Percentiles rank a stretch among this genome's conserved stretches.
Conservation (phyloP, 257 asterid species). For the Primulina huaijiensis region DNA sequence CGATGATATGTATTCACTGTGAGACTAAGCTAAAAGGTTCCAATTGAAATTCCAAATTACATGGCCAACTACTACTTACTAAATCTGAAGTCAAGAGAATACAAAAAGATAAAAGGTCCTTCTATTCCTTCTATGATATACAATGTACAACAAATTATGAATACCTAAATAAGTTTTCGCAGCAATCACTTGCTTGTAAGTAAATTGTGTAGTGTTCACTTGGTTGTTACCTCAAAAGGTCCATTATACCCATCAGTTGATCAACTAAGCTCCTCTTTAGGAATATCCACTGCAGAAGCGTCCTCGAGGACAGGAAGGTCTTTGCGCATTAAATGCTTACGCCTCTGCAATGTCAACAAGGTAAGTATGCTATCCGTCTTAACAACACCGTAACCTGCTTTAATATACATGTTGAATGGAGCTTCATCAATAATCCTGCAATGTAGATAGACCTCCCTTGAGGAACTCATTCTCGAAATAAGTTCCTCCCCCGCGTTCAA, state of each 20-base stretch:
- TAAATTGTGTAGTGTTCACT: neutral
- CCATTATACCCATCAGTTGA: constrained; percentile 26
- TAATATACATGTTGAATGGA: constrained; percentile 76
- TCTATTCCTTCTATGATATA: constrained; percentile 24
- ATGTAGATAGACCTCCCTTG: constrained; percentile 76
- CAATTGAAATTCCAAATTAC: neutral
- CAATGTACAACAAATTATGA: constrained; percentile 33
- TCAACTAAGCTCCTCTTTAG: constrained; percentile 35
- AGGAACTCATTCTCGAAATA: constrained; percentile 63
- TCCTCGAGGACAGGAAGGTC: constrained; percentile 47
- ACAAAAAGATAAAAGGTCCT: constrained; percentile 11
- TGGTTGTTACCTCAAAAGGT: constrained; percentile 36
- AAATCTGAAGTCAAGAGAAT: constrained; percentile 14
- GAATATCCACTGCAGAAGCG: constrained; percentile 36
- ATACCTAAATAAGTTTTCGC: neutral
- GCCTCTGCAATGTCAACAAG: constrained; percentile 75
- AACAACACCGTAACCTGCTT: constrained; percentile 68
- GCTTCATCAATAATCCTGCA: constrained; percentile 85
- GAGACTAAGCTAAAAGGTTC: neutral
- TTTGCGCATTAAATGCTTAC: constrained; percentile 88
- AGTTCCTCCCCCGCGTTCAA: constrained; percentile 86
- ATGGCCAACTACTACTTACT: neutral
- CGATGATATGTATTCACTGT: neutral
- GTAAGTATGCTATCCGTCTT: constrained; percentile 79
- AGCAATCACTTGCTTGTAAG: neutral